Evolutionary conservation across 441 rosid genomes (phyloP).

Genomic region (Adansonia rubrostipa): DNA sequence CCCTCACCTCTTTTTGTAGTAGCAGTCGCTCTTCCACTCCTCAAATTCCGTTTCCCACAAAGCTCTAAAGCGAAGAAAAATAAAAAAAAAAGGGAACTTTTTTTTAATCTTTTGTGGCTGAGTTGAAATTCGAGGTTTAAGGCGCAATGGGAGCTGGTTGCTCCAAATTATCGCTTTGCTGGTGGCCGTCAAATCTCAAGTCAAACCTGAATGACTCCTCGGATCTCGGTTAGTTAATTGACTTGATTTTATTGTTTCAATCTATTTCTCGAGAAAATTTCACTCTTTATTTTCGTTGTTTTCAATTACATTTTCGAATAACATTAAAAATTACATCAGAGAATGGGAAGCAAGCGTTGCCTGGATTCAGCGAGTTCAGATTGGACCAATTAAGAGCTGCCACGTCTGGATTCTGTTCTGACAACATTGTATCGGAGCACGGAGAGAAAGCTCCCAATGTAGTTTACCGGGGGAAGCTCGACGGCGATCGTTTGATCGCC

Average conservation of each 20-base stretch:
- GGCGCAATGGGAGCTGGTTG: conserved; percentile 81
- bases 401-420: conserved; percentile 71
- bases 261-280: conserved; percentile 28
- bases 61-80: too few species aligned
- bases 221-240: conserved; percentile 67
- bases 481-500: conserved; percentile 70
- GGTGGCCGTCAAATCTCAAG: conserved; percentile 78
- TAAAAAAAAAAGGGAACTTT: too few species aligned
- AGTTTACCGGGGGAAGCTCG: conserved; percentile 76
- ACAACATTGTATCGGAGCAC: conserved; percentile 86
- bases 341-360: conserved; percentile 61
- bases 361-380: conserved; percentile 73
- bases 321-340: conserved; percentile 40
- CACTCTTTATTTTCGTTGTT: neutral
- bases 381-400: conserved; percentile 78
- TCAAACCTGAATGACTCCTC: conserved; percentile 63
- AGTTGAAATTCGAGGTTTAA: conserved; percentile 7
- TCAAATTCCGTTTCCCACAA: too few species aligned
- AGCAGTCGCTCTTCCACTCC: too few species aligned
- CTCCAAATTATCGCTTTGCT: conserved; percentile 90
- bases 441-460: conserved; percentile 97
- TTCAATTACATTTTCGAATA: neutral
- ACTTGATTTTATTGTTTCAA: conserved; percentile 23
- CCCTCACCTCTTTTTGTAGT: too few species aligned
- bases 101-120: too few species aligned